These are phyloP conservation scores for Trichosporon coremiiforme DNA, from an alignment of 1,284 basidiomycete species.

Conservation along the genomic window DNA sequence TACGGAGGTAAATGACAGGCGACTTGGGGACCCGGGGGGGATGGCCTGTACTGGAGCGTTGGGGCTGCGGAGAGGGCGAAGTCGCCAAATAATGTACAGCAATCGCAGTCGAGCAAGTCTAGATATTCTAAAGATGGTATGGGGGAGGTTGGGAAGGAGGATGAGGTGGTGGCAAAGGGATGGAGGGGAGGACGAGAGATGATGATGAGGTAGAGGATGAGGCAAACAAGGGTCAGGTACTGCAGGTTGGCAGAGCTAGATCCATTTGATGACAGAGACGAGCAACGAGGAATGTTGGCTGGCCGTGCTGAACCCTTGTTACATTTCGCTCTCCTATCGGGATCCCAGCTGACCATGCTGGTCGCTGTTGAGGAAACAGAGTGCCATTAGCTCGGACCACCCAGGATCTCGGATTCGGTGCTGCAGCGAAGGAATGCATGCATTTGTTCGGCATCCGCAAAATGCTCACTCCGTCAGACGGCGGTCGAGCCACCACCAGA, in stretches of 20 bases:
- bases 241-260: conserved; percentile 5
- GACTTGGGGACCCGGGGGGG: conserved; percentile 17
- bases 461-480: not conserved
- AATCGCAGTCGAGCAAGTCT: conserved; percentile 17
- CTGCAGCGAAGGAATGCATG: not conserved
- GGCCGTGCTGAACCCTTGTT: not conserved
- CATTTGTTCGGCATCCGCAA: not conserved
- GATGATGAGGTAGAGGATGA: conserved; percentile 5
- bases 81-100: conserved; percentile 17
- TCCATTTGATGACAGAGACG: conserved; percentile 17
- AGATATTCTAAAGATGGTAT: conserved; percentile 17
- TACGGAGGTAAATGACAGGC: conserved; percentile 15
- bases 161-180: conserved; percentile 12
- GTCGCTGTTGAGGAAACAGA: not conserved
- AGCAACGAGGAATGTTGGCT: conserved; percentile 15
- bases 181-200: not conserved
- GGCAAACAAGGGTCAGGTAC: conserved; percentile 15
- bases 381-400: not conserved
- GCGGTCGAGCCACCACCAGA: not conserved
- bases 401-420: conserved; percentile 7
- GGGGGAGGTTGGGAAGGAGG: not conserved
- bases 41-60: not conserved
- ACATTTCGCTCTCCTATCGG: not conserved
- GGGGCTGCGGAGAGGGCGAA: not conserved
- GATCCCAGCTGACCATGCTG: not conserved